A percentile compares a stretch with the other conserved stretches of the same genome.
phyloP scores from a whole-genome alignment of 441 rosid genomes.

The Populus tomentosa region DNA sequence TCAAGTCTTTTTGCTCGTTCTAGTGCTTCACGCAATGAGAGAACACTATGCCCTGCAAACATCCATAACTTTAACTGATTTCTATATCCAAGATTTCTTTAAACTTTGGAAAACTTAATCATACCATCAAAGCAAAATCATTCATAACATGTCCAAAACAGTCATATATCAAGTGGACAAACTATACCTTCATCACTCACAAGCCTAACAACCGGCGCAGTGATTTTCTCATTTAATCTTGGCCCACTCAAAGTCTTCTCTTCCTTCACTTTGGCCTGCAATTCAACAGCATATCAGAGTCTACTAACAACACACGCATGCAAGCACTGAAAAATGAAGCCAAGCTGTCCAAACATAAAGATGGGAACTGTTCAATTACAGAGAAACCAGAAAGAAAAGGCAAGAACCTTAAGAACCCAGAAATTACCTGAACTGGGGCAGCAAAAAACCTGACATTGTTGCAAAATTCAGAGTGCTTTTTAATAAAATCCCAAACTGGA shows the following conservation, averaged over 20 bases:
- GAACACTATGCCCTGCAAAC: slow-evolving; percentile 41
- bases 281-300: slow-evolving; percentile 7
- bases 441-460: slow-evolving; percentile 46
- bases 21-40: slow-evolving; percentile 44
- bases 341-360: background rate
- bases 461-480: slow-evolving; percentile 23
- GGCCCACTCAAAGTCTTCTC: slow-evolving; percentile 27
- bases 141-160: background rate
- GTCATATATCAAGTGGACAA: background rate
- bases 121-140: background rate
- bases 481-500: slow-evolving; percentile 22
- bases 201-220: slow-evolving; percentile 40
- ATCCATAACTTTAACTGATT: background rate
- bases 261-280: slow-evolving; percentile 39
- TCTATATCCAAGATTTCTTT: background rate
- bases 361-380: background rate
- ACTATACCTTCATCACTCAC: slow-evolving; percentile 51
- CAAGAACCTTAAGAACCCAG: background rate
- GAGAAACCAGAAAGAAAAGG: background rate
- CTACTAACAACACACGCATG: background rate
- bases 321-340: background rate
- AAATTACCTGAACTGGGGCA: slow-evolving; percentile 41
- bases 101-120: background rate
- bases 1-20: slow-evolving; percentile 34
- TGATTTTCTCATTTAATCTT: slow-evolving; percentile 44